Conservation (phyloP, 495 filamentous ascomycete species). For the Neurospora sp. region DNA sequence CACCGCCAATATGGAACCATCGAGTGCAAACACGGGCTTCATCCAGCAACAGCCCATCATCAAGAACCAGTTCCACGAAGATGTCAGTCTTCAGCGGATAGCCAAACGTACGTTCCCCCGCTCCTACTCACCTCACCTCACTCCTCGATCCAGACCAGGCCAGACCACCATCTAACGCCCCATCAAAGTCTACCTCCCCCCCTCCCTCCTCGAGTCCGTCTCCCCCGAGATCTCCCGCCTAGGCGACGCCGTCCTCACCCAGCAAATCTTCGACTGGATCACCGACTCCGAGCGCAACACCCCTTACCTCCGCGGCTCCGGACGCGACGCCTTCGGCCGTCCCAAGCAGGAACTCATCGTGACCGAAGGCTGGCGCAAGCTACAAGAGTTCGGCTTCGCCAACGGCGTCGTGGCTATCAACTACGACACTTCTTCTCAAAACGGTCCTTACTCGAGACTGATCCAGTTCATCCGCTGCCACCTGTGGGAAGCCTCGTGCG, state of each 20-base stretch:
- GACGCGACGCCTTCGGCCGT: conserved; percentile 41
- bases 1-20: conserved; percentile 24
- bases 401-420: conserved; percentile 43
- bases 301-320: conserved; percentile 41
- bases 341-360: conserved; percentile 39
- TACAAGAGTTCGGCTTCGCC: conserved; percentile 42
- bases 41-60: conserved; percentile 36
- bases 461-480: conserved; percentile 50
- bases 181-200: conserved; percentile 36
- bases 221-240: conserved; percentile 30
- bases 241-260: conserved; percentile 36
- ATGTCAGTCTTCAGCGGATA: conserved; percentile 33
- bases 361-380: conserved; percentile 46
- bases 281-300: conserved; percentile 50
- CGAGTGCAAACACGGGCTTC: conserved; percentile 40
- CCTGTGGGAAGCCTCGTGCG: conserved; percentile 52
- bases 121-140: too few species aligned
- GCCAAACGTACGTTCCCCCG: conserved; percentile 24
- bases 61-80: conserved; percentile 40
- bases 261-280: conserved; percentile 38
- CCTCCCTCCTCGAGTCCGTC: conserved; percentile 22
- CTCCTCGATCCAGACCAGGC: too few species aligned
- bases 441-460: conserved; percentile 37
- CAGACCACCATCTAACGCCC: neutral
- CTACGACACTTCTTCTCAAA: conserved; percentile 34